Evolutionary conservation across 805 yeast genomes (phyloP).

Genomic region (Metschnikowia peoriensis): DNA sequence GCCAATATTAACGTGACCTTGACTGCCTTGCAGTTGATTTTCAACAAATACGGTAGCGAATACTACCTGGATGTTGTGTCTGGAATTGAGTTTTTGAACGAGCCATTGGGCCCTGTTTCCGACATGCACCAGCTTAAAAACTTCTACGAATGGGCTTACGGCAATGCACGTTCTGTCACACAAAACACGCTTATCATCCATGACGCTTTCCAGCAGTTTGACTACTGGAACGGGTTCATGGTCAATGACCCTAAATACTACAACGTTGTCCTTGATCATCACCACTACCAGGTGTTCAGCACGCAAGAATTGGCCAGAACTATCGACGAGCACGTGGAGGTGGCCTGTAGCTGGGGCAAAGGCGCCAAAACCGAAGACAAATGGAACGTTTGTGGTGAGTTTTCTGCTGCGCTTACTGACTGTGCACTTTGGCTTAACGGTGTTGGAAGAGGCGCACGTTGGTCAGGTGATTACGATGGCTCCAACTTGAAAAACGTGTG

Average conservation of each 20-base stretch:
- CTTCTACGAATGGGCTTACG: conserved; percentile 64
- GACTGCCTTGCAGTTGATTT: conserved; percentile 52
- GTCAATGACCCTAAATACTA: conserved; percentile 35
- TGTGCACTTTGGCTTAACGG: conserved; percentile 90
- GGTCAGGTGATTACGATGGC: conserved; percentile 55
- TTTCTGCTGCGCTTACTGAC: conserved; percentile 74
- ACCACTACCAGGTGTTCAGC: conserved; percentile 84
- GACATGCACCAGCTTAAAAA: conserved; percentile 56
- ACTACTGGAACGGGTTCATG: conserved; percentile 60
- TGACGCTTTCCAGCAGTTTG: conserved; percentile 69
- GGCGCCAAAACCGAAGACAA: conserved; percentile 17
- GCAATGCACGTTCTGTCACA: conserved; percentile 53
- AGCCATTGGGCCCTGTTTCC: conserved; percentile 76
- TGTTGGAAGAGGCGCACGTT: conserved; percentile 78
- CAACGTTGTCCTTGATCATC: conserved; percentile 83
- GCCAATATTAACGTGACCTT: conserved; percentile 41
- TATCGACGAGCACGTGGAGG: conserved; percentile 58
- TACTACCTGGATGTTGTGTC: conserved; percentile 68
- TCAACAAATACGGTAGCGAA: conserved; percentile 60
- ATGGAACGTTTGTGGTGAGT: conserved; percentile 22
- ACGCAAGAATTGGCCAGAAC: conserved; percentile 55
- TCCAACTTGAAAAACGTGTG: conserved; percentile 61
- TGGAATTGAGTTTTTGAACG: conserved; percentile 85
- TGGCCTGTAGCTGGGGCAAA: conserved; percentile 20
- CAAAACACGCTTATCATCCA: conserved; percentile 66